A percentile compares a stretch with the other conserved stretches of the same genome.
Evolutionary conservation across 2,329 filamentous ascomycete genomes (phyloP).

Genomic region (Exophiala bonariae): DNA sequence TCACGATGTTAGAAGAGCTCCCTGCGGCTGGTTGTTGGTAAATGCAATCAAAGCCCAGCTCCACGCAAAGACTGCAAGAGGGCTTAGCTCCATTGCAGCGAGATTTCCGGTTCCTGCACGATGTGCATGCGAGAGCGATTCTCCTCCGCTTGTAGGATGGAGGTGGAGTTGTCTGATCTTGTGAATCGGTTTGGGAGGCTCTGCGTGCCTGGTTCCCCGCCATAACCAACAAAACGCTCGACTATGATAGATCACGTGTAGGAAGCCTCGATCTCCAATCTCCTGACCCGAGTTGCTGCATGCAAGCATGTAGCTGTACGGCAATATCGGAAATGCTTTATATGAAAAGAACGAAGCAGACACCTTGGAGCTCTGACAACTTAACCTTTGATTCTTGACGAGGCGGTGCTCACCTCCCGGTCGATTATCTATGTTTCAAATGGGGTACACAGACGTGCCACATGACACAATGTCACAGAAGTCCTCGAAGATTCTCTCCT

Average conservation of each 20-base stretch:
- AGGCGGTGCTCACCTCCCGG: neutral
- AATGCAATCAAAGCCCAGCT: slow-evolving; percentile 45
- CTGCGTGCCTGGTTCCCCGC: slow-evolving; percentile 9
- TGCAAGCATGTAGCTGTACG: neutral
- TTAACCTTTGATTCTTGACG: neutral
- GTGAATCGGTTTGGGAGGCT: slow-evolving; percentile 14
- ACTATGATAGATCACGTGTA: neutral
- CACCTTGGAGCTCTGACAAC: neutral
- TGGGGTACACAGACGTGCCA: too few relatives aligned
- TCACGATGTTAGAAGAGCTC: slow-evolving; percentile 2
- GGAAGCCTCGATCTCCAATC: neutral
- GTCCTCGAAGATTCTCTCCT: too few relatives aligned
- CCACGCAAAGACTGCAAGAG: slow-evolving; percentile 42
- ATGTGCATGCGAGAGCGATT: slow-evolving; percentile 41
- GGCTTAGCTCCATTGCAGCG: slow-evolving; percentile 47
- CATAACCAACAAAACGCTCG: neutral
- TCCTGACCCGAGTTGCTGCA: neutral
- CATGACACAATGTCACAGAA: too few relatives aligned
- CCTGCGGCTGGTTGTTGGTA: slow-evolving; percentile 33
- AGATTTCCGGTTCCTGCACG: slow-evolving; percentile 37
- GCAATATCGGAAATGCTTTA: neutral
- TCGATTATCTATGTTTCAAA: neutral
- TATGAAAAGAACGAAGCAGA: too few relatives aligned
- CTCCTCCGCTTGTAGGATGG: slow-evolving; percentile 36
- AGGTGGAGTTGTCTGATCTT: slow-evolving; percentile 14